Percentiles rank a stretch among this genome's conserved stretches.
These are phyloP conservation scores for Rosa persica DNA, from an alignment of 306 rosid species.

Conservation along the genomic window DNA sequence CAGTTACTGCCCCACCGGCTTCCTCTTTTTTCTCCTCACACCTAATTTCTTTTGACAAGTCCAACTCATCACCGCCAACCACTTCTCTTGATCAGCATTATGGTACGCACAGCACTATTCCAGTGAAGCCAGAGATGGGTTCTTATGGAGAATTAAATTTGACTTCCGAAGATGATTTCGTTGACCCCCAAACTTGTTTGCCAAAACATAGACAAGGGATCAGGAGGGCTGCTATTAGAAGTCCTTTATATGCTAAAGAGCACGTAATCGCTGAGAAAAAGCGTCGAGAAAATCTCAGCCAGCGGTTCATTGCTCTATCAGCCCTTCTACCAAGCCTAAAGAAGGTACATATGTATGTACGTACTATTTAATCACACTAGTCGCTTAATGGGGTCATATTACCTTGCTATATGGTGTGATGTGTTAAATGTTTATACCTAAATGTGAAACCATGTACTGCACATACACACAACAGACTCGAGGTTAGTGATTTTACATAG, in stretches of 20 bases:
- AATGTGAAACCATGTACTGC: no score
- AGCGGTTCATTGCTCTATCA: constrained; percentile 43
- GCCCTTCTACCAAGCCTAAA: constrained; percentile 50
- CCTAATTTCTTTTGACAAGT: constrained; percentile 53
- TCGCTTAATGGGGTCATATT: no score
- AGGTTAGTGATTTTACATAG: no score
- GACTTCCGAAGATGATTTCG: constrained; percentile 22
- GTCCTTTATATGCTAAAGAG: constrained; percentile 35
- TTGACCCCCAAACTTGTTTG: constrained; percentile 19
- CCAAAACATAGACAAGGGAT: constrained; percentile 5
- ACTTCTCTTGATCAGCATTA: no score
- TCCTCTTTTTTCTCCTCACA: constrained; percentile 47
- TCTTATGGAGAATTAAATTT: constrained; percentile 18
- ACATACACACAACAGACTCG: no score
- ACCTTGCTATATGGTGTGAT: no score
- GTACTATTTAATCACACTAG: no score
- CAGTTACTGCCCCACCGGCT: constrained; percentile 14
- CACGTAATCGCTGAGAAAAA: constrained; percentile 52
- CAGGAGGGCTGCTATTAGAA: constrained; percentile 27
- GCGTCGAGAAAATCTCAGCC: constrained; percentile 49
- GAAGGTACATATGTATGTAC: constrained; percentile 43
- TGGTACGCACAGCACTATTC: background rate
- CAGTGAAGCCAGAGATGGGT: constrained; percentile 32
- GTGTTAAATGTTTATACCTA: no score
- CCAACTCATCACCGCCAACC: constrained; percentile 23